Percentiles rank a stretch among this genome's conserved stretches.
Evolutionary conservation across 176 grass and related monocot species (phyloP).

Genomic region (Musa itinerans): DNA sequence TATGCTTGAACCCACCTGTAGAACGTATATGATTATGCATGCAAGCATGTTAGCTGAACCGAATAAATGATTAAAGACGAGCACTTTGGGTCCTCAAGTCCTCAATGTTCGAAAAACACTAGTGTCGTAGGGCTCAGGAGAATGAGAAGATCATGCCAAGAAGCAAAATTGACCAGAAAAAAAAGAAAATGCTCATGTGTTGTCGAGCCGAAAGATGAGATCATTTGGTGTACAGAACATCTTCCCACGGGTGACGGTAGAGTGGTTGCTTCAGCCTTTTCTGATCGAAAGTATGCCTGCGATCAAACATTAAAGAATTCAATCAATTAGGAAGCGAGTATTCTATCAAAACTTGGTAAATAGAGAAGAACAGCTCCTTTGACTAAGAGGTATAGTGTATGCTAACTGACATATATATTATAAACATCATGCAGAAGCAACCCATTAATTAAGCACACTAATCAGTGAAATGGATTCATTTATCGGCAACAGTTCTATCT

Average conservation of each 20-base stretch:
- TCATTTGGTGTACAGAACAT: conserved; percentile 10
- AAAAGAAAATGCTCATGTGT: neutral
- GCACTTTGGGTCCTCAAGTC: no score
- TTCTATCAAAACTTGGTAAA: neutral
- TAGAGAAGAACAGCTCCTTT: neutral
- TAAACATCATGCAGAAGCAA: no score
- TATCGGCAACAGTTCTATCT: no score
- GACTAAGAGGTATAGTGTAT: no score
- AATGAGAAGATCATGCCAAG: neutral
- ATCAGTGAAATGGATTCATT: no score
- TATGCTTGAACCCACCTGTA: no score
- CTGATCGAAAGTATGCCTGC: conserved; percentile 7
- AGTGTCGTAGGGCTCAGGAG: neutral
- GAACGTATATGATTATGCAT: no score
- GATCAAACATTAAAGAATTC: neutral
- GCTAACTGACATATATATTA: no score
- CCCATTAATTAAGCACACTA: no score
- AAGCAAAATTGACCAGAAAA: neutral
- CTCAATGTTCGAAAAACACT: no score
- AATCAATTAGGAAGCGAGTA: neutral
- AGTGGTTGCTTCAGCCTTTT: conserved; percentile 7
- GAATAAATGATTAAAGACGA: no score
- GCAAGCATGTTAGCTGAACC: no score
- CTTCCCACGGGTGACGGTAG: conserved; percentile 10
- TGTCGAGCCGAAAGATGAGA: neutral